Evolutionary conservation across 345 rosid species (phyloP), one percentile per base, ranked within the genome.

Genomic region (Kernera saxatilis): DNA sequence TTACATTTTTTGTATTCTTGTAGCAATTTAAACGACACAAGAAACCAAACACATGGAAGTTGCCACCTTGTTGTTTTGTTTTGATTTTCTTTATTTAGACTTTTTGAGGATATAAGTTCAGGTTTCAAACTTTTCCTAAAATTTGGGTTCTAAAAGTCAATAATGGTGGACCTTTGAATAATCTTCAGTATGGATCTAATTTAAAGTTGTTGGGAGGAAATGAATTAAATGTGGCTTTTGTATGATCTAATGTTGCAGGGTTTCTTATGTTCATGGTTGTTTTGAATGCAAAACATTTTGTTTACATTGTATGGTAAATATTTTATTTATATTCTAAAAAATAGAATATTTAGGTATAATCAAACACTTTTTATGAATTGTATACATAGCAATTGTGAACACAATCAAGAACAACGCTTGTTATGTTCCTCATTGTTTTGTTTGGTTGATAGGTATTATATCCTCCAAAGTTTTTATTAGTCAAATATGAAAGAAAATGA

Each of bases 41-140:
- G 64, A 59, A 37, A 59, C 33, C 48, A 39, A 39, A 59, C 33
- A 59, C 33, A 59, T 39, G 48, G 21, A 59, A 39, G 13, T 22
- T 59, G 64, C 64, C 64, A 22, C 64, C 48, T 23, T 23, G 5
- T 13, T 59, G 49, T 59, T 39, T 58, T 39, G 33, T 59, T 59
- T 58, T 23, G 33, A 2, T 59, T 39, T 39, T 23, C 21, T 39
- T 39, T 39, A 2, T 39, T 59, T 21, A 4, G 49, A 39, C 7
- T 57, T 57, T 57, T 35, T 57, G 30, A 57, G 29, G 5, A 9
- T 33, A 35, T 32, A 19, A 21, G 44, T 19, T 29, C 18, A 17
- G 41, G 23, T 58, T 23, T 37, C 29, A 8, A 57, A 36, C 45
- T 57, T 57, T 56, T 56, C 44, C 44, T 56, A 35, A 19, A 56